A percentile compares a stretch with the other conserved stretches of the same genome.
phyloP scores from a whole-genome alignment of 441 rosid genomes.

The Adansonia grandidieri region DNA sequence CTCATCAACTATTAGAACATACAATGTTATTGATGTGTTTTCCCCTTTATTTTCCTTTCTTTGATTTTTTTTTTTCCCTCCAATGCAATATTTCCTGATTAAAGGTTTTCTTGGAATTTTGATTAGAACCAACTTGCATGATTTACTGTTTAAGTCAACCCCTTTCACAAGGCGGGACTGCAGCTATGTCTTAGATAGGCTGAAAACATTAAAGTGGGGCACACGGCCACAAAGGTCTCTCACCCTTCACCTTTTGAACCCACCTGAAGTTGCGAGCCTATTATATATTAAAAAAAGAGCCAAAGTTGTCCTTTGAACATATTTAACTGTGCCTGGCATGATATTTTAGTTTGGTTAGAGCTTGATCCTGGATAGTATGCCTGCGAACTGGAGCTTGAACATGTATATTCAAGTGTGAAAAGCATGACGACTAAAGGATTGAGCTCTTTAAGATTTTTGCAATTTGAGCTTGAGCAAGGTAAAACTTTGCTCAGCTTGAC shows the following conservation, averaged over 20 bases:
- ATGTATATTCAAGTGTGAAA: background rate
- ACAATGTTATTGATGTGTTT: background rate
- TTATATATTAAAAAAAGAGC: background rate
- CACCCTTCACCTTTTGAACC: too few relatives aligned
- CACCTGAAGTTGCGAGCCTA: background rate
- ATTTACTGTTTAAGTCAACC: background rate
- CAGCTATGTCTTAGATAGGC: background rate
- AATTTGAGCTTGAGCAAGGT: background rate
- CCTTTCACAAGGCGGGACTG: background rate
- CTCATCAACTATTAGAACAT: background rate
- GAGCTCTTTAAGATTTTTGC: background rate
- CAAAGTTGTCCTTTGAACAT: background rate
- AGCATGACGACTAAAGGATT: background rate
- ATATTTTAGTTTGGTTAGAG: background rate
- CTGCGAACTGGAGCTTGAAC: background rate
- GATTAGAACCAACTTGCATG: background rate
- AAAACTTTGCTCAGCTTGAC: background rate
- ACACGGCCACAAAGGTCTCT: background rate
- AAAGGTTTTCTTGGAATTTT: background rate
- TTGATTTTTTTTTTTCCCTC: background rate
- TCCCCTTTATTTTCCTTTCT: background rate
- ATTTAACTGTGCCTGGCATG: background rate
- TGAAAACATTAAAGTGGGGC: background rate
- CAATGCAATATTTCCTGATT: background rate
- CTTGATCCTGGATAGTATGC: background rate